Base-by-base conservation (phyloP, 164 flowering plant genomes). In the Annona squamosa region DNA sequence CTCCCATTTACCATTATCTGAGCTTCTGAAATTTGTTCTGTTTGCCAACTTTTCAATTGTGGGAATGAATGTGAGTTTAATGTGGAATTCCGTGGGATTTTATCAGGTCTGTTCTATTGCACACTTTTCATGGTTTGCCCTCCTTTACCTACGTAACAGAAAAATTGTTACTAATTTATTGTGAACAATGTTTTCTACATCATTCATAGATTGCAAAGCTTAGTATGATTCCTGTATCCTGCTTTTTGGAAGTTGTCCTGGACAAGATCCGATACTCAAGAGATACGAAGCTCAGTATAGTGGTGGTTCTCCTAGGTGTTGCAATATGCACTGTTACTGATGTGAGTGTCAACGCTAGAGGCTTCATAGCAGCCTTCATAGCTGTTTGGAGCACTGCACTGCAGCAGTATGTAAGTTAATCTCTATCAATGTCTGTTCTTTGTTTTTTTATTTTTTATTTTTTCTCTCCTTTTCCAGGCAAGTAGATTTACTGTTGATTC, bases 81-180 rank as follows among this genome's bases (percentile, higher is more conserved):
- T 93, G 97, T 90, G 93, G 91, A 93, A 91, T 65, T 91, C 98
- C 16, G 95, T 93, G 46, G 98, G 97, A 52, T 91, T 93, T 66
- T 91, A 91, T 75, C 97, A 93, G 95, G 98, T 91, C 57, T 48
- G 77, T 68, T 52, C 67, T 47, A n/a, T 44, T 56, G 67, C 37
- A 17, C 4, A 0, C n/a, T 65, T 4, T 1, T 47, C 73, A 3
- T 65, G 7, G 43, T 17, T 61, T 59, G 3, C 1, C 46, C 72
- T 4, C 61, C 1, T 61, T 63, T 42, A 16, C 45, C 0, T 47
- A 65, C 52, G 52, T 4, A 18, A 37, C 65, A 45, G n/a, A 65
- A 64, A 65, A 18, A 63, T 16, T 46, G 43, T 48, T 47, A 43
- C 4, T 66, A 73, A 13, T 3, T 6, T 3, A 70, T 4, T 74